Percentiles rank a stretch among this genome's conserved stretches.
These are phyloP conservation scores for Pelargonium fulgidum DNA, from an alignment of 441 rosid species.

Conservation along the genomic window DNA sequence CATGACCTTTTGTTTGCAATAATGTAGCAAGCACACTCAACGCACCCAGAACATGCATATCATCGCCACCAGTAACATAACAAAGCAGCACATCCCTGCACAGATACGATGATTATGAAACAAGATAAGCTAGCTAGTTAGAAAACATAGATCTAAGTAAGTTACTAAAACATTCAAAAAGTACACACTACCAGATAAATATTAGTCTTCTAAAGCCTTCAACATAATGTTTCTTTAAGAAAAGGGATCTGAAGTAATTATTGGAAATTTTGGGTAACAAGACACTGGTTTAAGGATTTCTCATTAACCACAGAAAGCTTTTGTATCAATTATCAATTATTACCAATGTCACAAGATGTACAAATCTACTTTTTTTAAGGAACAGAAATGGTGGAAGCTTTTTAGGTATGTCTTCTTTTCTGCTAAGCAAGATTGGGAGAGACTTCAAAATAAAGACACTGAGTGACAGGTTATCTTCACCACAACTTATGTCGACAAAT, in stretches of 20 bases:
- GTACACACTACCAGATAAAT: not conserved
- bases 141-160: not conserved
- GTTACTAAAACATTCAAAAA: not conserved
- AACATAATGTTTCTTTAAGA: not conserved
- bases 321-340: not conserved
- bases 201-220: no score
- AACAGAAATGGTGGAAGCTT: not conserved
- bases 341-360: slow-evolving; percentile 1
- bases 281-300: not conserved
- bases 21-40: slow-evolving; percentile 84
- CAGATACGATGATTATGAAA: slow-evolving; percentile 11
- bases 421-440: not conserved
- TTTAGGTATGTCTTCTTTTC: not conserved
- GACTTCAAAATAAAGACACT: not conserved
- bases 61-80: slow-evolving; percentile 61
- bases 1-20: slow-evolving; percentile 96
- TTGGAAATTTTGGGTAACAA: not conserved
- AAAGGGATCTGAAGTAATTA: not conserved
- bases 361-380: not conserved
- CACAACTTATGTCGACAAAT: not conserved
- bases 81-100: slow-evolving; percentile 79
- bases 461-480: not conserved
- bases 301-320: not conserved
- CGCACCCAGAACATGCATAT: slow-evolving; percentile 76
- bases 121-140: not conserved